A percentile compares a stretch with the other conserved stretches of the same genome.
phyloP scores from a whole-genome alignment of 2,329 filamentous ascomycete species.

The Didymellaceae sp. region DNA sequence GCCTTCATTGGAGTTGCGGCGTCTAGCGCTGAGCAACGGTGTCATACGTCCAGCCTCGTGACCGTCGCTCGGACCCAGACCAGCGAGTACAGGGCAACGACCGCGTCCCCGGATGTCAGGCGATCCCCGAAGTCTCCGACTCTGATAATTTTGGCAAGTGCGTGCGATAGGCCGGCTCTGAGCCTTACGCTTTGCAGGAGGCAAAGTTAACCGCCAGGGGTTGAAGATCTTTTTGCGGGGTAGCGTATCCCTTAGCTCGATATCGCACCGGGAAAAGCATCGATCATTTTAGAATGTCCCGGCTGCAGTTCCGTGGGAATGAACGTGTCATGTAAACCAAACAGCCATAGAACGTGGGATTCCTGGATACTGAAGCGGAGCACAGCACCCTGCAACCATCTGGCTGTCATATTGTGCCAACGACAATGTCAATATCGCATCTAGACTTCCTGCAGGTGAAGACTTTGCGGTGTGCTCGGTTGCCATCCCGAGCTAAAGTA shows the following conservation, averaged over 20 bases:
- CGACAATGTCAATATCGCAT: not conserved
- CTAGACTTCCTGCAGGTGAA: conserved; percentile 12
- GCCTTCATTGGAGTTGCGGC: conserved; percentile 37
- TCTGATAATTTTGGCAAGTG: conserved; percentile 24
- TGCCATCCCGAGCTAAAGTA: conserved; percentile 38
- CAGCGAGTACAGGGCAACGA: conserved; percentile 21
- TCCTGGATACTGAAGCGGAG: too few species aligned
- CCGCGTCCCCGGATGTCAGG: conserved; percentile 25
- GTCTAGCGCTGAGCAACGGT: conserved; percentile 30
- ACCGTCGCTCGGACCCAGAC: conserved; percentile 22
- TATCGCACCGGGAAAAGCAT: conserved; percentile 27
- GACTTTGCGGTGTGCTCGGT: conserved; percentile 31
- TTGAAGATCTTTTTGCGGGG: conserved; percentile 44
- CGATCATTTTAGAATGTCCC: conserved; percentile 7
- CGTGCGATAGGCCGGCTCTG: conserved; percentile 17
- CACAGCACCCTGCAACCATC: too few species aligned
- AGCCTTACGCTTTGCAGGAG: conserved; percentile 20
- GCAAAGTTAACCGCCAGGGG: conserved; percentile 23
- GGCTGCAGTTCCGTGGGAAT: not conserved
- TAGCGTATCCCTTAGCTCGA: conserved; percentile 41
- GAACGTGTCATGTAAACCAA: not conserved
- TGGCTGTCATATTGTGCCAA: too few species aligned
- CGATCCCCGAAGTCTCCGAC: conserved; percentile 20
- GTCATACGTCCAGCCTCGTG: conserved; percentile 37
- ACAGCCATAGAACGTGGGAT: not conserved